Evolutionary conservation across 1,139 yeast species (phyloP).

Genomic region (Diutina siamensis): DNA sequence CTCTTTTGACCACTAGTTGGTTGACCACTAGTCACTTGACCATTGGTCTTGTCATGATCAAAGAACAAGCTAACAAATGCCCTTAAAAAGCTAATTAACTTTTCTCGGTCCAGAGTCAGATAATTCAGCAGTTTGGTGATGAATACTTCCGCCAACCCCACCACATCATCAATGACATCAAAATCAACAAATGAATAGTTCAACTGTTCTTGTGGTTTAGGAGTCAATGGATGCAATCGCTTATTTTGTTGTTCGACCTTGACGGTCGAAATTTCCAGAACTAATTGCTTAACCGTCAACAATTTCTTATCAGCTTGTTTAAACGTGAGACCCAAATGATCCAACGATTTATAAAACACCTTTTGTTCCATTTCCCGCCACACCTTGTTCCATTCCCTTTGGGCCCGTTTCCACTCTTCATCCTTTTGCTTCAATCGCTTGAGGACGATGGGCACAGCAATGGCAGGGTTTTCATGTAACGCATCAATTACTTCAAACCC

Average conservation of each 20-base stretch:
- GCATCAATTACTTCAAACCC: slow-evolving; percentile 96
- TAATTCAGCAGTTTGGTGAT: slow-evolving; percentile 61
- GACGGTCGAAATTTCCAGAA: slow-evolving; percentile 85
- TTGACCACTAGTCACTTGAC: no score
- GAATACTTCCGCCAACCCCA: slow-evolving; percentile 58
- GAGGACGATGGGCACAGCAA: slow-evolving; percentile 88
- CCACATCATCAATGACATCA: slow-evolving; percentile 62
- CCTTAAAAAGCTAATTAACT: slow-evolving; percentile 59
- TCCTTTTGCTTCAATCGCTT: slow-evolving; percentile 92
- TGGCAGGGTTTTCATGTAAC: slow-evolving; percentile 85
- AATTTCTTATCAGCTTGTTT: slow-evolving; percentile 93
- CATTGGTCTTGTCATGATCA: slow-evolving; percentile 32
- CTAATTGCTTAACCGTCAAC: slow-evolving; percentile 77
- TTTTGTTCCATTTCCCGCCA: slow-evolving; percentile 98
- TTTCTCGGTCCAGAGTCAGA: slow-evolving; percentile 73
- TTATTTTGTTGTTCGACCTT: slow-evolving; percentile 76
- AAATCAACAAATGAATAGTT: slow-evolving; percentile 54
- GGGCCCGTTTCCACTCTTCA: slow-evolving; percentile 98
- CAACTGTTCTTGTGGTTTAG: slow-evolving; percentile 75
- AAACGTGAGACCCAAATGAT: slow-evolving; percentile 89
- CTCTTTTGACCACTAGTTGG: not conserved
- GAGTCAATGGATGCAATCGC: slow-evolving; percentile 77
- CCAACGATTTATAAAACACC: slow-evolving; percentile 85
- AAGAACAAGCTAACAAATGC: slow-evolving; percentile 64
- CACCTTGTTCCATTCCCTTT: slow-evolving; percentile 97